Evolutionary conservation across 2,329 filamentous ascomycete genomes (phyloP).

Genomic region (Nakataea oryzae): DNA sequence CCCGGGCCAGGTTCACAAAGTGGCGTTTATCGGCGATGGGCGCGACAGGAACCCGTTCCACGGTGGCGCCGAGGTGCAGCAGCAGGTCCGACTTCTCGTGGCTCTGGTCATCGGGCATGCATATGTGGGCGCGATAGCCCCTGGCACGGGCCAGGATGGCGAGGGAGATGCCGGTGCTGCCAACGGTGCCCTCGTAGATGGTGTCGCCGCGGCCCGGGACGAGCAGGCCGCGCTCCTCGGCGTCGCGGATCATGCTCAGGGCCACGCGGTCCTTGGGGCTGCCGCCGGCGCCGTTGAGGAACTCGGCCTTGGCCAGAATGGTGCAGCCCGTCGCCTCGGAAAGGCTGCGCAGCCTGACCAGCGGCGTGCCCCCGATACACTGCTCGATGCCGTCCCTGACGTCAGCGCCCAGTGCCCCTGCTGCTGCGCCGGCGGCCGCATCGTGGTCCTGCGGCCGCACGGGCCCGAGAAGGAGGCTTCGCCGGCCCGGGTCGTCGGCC

Average conservation of each 20-base stretch:
- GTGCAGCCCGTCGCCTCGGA: slow-evolving; percentile 79
- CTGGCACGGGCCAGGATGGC: slow-evolving; percentile 79
- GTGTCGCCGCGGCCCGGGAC: slow-evolving; percentile 77
- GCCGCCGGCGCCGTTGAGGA: slow-evolving; percentile 87
- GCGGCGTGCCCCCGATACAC: slow-evolving; percentile 86
- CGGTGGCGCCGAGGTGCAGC: slow-evolving; percentile 79
- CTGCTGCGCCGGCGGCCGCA: slow-evolving; percentile 4
- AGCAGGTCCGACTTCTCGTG: slow-evolving; percentile 84
- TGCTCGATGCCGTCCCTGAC: slow-evolving; percentile 77
- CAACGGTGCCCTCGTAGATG: slow-evolving; percentile 95
- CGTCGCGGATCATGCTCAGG: slow-evolving; percentile 74
- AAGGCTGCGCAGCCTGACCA: slow-evolving; percentile 76
- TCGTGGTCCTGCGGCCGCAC: slow-evolving; percentile 44
- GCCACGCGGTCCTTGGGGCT: slow-evolving; percentile 95
- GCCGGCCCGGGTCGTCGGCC: slow-evolving; percentile 14
- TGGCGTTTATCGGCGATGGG: slow-evolving; percentile 90
- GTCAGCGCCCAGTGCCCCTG: neutral
- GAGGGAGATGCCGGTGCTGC: slow-evolving; percentile 90
- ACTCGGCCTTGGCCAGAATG: slow-evolving; percentile 91
- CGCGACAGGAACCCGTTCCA: slow-evolving; percentile 81
- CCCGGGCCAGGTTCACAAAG: slow-evolving; percentile 85
- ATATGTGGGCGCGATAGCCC: slow-evolving; percentile 90
- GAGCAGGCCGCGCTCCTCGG: slow-evolving; percentile 68
- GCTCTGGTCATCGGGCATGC: slow-evolving; percentile 90
- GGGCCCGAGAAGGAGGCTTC: slow-evolving; percentile 36